Evolutionary conservation across 441 rosid genomes (phyloP).

Genomic region (Erodium moschatum): DNA sequence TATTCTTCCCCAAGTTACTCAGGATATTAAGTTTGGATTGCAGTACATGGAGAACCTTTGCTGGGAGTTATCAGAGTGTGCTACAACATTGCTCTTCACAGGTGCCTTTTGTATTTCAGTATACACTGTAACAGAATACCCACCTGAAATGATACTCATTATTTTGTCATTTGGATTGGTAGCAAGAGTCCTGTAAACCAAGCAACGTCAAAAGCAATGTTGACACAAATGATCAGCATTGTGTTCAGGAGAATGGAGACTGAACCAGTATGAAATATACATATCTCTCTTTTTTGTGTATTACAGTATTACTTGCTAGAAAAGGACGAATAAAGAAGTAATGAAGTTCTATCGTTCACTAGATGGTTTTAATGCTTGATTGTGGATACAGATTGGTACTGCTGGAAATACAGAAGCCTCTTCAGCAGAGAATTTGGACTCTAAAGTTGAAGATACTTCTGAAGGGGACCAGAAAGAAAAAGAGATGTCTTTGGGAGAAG

Average conservation of each 20-base stretch:
- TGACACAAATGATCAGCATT: conserved; percentile 96
- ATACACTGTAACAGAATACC: conserved; percentile 13
- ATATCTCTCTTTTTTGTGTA: conserved; percentile 15
- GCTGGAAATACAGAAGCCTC: conserved; percentile 42
- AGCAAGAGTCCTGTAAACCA: conserved; percentile 99
- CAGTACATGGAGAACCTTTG: conserved; percentile 97
- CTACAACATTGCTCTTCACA: conserved; percentile 93
- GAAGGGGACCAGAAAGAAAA: conserved; percentile 50
- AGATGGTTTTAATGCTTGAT: conserved; percentile 25
- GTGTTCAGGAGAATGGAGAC: conserved; percentile 94
- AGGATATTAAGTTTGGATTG: conserved; percentile 21
- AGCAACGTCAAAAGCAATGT: conserved; percentile 98
- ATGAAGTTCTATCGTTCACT: conserved; percentile 13
- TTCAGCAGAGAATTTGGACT: conserved; percentile 39
- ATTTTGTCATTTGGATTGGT: conserved; percentile 33
- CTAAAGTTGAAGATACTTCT: conserved; percentile 44
- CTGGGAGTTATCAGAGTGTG: conserved; percentile 95
- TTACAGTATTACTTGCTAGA: neutral
- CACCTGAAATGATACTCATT: conserved; percentile 26
- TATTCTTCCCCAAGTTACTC: neutral
- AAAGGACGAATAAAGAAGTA: conserved; percentile 13
- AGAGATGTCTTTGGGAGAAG: conserved; percentile 73
- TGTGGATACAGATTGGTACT: conserved; percentile 49
- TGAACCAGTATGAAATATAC: conserved; percentile 50
- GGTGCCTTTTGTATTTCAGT: conserved; percentile 38